Evolutionary conservation across 495 filamentous ascomycete genomes (phyloP), one percentile per base, ranked within the genome.

Genomic region (Penicillium paxilli): DNA sequence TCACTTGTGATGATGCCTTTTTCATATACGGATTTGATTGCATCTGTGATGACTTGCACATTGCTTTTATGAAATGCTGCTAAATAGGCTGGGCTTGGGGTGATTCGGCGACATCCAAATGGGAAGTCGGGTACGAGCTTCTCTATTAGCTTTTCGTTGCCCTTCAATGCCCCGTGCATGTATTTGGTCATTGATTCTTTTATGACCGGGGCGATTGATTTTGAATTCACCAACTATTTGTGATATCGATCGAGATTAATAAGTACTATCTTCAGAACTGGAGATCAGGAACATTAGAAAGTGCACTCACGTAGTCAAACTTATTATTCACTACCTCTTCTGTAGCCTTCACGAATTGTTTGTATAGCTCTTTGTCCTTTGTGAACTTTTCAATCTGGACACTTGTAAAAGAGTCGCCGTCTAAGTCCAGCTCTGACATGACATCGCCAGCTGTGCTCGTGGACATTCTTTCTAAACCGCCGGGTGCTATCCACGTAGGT

Each of bases 11-110:
- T 52, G 35, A 81, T 72, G 0, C 82, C 83, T 2, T 62, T 78
- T 17, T 69, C 63, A 0, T 76, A 81, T 55, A 86, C 71, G 5
- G 63, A 55, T 35, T 68, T 60, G 56, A 87, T 86, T 14, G 58
- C 59, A 21, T 70, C 71, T 46, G 64, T 62, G 49, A 77, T 65
- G 45, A 80, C 71, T 10, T 73, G 58, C 5, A 78, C 76, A 58
- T 86, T 86, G 6, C 58, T 44, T 8, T 61, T 46, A 19, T 55
- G 25, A 28, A 28, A 28, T 28, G 25, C 25, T 28, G 25, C 25
- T 55, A 10, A 76, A 35, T 71, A 70, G 8, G 70, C 74, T 40
- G 66, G 58, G 0, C 65, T 66, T 5, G 77, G 77, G 6, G 65
- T 71, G 1, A 75, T 59, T 5, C 77, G 72, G 40, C 73, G 72